Evolutionary conservation across 2,329 filamentous ascomycete genomes (phyloP).

Genomic region (Pseudogymnoascus sp.): DNA sequence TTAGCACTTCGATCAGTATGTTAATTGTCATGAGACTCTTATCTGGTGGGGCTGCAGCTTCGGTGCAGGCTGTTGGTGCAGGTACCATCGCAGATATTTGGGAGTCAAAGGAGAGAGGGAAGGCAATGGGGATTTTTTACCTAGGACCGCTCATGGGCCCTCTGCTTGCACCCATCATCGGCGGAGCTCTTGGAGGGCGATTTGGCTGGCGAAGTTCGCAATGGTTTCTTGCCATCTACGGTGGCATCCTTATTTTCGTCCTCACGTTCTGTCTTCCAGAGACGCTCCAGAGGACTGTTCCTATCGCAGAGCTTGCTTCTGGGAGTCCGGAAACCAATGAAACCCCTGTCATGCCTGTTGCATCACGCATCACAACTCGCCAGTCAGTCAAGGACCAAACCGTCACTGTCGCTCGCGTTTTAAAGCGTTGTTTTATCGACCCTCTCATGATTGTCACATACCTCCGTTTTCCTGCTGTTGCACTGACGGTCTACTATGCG

Average conservation of each 20-base stretch:
- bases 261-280: slow-evolving; percentile 58
- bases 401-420: slow-evolving; percentile 42
- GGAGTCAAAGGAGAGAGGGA: slow-evolving; percentile 63
- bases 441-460: slow-evolving; percentile 64
- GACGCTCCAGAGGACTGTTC: slow-evolving; percentile 38
- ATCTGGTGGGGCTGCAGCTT: slow-evolving; percentile 68
- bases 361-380: slow-evolving; percentile 50
- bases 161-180: slow-evolving; percentile 67
- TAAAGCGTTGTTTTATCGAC: slow-evolving; percentile 60
- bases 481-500: slow-evolving; percentile 66
- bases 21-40: slow-evolving; percentile 69
- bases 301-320: not conserved
- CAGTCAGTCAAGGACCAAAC: slow-evolving; percentile 53
- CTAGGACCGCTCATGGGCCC: slow-evolving; percentile 70
- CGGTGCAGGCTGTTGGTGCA: slow-evolving; percentile 74
- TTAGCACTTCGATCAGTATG: slow-evolving; percentile 65
- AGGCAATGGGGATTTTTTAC: slow-evolving; percentile 79
- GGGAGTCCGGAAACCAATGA: slow-evolving; percentile 12
- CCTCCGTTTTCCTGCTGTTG: slow-evolving; percentile 66
- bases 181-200: slow-evolving; percentile 59
- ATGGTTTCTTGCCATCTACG: slow-evolving; percentile 70
- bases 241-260: slow-evolving; percentile 47
- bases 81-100: slow-evolving; percentile 79
- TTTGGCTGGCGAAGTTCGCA: slow-evolving; percentile 70
- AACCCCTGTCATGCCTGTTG: slow-evolving; percentile 15